phyloP scores from a whole-genome alignment of 208 protist species.

The Crithidia acanthocephali region DNA sequence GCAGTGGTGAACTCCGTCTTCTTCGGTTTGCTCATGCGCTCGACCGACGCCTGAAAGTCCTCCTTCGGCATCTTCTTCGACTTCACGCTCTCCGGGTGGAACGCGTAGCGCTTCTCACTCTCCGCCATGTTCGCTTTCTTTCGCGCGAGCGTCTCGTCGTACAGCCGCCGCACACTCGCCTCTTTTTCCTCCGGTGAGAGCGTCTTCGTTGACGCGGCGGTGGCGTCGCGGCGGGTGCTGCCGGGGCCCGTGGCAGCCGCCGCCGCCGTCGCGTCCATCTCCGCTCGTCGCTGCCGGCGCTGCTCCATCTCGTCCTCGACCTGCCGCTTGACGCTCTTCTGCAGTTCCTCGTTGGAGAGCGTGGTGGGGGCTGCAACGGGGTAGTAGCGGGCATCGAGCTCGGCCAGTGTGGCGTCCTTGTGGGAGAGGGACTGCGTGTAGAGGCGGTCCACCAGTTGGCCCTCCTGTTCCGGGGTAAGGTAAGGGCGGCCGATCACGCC shows the following conservation, averaged over 20 bases:
- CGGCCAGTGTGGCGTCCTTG: conserved; percentile 47
- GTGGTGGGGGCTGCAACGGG: conserved; percentile 44
- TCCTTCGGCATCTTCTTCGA: conserved; percentile 53
- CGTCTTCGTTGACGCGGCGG: not conserved
- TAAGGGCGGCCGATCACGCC: not conserved
- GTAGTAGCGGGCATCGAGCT: conserved; percentile 82
- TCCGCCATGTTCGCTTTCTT: conserved; percentile 69
- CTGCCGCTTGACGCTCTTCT: conserved; percentile 77
- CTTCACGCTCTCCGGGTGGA: conserved; percentile 41
- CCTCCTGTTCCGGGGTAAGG: conserved; percentile 61
- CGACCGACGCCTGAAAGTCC: conserved; percentile 68
- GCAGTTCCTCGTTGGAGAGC: conserved; percentile 58
- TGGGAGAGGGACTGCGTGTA: conserved; percentile 64
- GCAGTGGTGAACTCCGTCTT: conserved; percentile 78
- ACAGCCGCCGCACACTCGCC: conserved; percentile 64
- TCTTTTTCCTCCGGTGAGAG: conserved; percentile 45
- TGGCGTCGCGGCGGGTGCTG: conserved; percentile 1
- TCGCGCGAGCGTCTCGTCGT: conserved; percentile 63
- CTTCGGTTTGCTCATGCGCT: conserved; percentile 74
- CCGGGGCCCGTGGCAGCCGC: conserved; percentile 10
- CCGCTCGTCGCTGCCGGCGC: conserved; percentile 42
- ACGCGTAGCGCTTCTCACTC: conserved; percentile 66
- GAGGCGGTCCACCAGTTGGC: conserved; percentile 64
- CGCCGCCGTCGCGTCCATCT: conserved; percentile 37
- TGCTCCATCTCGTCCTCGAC: conserved; percentile 80